Base-by-base conservation (phyloP, 2,329 filamentous ascomycete genomes). In the Phyllosticta citriasiana region DNA sequence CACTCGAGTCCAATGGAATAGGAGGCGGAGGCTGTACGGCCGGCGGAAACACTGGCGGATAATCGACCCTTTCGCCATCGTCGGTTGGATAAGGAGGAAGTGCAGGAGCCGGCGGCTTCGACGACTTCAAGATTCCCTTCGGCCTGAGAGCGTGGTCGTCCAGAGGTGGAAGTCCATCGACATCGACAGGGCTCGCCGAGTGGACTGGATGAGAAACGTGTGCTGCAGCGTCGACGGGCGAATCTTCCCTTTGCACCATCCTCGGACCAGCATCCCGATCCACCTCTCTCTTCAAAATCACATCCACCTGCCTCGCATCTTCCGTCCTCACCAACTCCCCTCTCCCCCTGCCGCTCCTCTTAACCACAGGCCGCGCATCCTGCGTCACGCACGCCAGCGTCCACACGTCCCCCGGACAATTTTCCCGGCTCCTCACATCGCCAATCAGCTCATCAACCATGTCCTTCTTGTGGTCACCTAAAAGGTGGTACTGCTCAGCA, bases 401-500 rank as follows among this genome's bases (percentile, higher is more conserved):
- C 58, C 58, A 60, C 22, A 55, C 58, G 1, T 24, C 58, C 1
- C 25, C n/a, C 35, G 25, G 16, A 22, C 53, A 51, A 12, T 53
- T 16, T 35, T 60, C 58, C 53, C 54, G 53, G 22, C 24, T 22
- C 25, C 40, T 22, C 14, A 60, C 53, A 16, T 26, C 10, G 16
- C 55, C 58, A 14, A 60, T 10, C 16, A 60, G 33, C 25, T 40
- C 35, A 22, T 60, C 58, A 2, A 60, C 35, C 33, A 30, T 4
- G 5, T 24, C 35, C 10, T 40, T 26, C 35, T 55, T 35, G 25
- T 55, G 35, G 25, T 53, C 25, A 27, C 58, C 16, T 9, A 60
- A n/a, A 9, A 26, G n/a, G 16, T 55, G 54, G 10, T 60, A 60
- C 58, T 60, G 58, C 58, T 60, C 58, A 3, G 16, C n/a, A 33